Base-by-base conservation (phyloP, 306 rosid genomes). In the Arachis hypogaea region DNA sequence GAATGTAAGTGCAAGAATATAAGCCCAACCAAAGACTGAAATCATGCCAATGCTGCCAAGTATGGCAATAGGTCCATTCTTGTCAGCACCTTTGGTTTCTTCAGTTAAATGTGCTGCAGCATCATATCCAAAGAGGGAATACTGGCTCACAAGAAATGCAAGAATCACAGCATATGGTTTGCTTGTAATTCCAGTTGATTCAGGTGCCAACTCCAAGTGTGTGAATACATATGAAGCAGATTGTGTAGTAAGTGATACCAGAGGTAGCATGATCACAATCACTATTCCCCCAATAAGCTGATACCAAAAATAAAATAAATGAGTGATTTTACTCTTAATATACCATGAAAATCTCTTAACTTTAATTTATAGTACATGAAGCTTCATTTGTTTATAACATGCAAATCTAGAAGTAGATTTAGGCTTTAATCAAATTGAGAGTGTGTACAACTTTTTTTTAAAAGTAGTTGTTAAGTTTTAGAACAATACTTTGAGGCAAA, bases 71-170 rank as follows among this genome's bases (percentile, higher is more conserved):
- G 96, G 97, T 51, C 97, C 96, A 68, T 89, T 92, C 85, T 82
- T 92, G 75, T 89, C 97, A 11, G 97, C 96, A 22, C 92, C 93
- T 86, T 78, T 92, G 55, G 97, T 89, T 86, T 92, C 97, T 81
- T 92, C 93, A 4, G 97, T 92, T 56, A 92, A 56, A 86, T 92
- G 97, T 43, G 96, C 97, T 59, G 97, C 96, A 33, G 97, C 96
- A 85, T 92, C 97, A 65, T 92, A 92, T 77, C 97, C 97, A 71
- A 88, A 92, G 0, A 92, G 85, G 28, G 96, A 92, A 73, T 92
- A 92, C 75, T 89, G 93, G 68, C 98, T 92, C 5, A 92, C 93
- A 47, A 92, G 98, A 80, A 92, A 83, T 40, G 98, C 80, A 46
- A 92, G 81, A 75, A 92, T 64, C 45, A 86, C 92, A 29, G 90